Conservation (phyloP, 257 asterid genomes). For the Mitragyna speciosa region DNA sequence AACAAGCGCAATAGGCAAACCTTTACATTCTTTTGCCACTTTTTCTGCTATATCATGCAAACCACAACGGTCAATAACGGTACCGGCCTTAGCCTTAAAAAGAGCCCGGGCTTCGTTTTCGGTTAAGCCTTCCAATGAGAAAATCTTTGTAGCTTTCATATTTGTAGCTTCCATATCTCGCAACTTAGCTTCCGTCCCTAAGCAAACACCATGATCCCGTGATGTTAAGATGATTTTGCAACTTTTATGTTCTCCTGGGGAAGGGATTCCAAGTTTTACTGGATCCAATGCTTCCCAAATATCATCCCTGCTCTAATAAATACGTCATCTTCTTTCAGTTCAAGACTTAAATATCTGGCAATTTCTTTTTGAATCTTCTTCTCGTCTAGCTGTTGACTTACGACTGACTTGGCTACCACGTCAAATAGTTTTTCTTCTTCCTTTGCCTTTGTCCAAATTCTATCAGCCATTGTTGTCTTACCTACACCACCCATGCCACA, state of each 20-base stretch:
- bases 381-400: not conserved
- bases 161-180: too few species aligned
- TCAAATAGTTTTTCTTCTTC: slow-evolving; percentile 13
- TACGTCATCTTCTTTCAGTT: not conserved
- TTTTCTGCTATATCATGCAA: not conserved
- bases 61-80: not conserved
- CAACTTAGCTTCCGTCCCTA: not conserved
- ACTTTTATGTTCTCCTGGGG: not conserved
- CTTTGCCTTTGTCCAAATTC: slow-evolving; percentile 11
- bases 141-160: not conserved
- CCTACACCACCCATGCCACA: slow-evolving; percentile 33
- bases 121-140: not conserved
- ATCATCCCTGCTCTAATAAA: slow-evolving; percentile 15
- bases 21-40: slow-evolving; percentile 19
- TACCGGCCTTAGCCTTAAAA: slow-evolving; percentile 10
- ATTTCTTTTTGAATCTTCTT: slow-evolving; percentile 11
- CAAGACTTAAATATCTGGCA: slow-evolving; percentile 10
- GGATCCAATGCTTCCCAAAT: slow-evolving; percentile 20
- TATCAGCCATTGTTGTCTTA: slow-evolving; percentile 20
- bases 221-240: slow-evolving; percentile 27
- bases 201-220: not conserved
- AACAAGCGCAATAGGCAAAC: slow-evolving; percentile 32
- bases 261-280: slow-evolving; percentile 20
- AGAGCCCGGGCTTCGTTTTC: slow-evolving; percentile 24
- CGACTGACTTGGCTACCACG: slow-evolving; percentile 16